Evolutionary conservation across 768 basidiomycete species (phyloP).

Genomic region (Suillus subluteus): DNA sequence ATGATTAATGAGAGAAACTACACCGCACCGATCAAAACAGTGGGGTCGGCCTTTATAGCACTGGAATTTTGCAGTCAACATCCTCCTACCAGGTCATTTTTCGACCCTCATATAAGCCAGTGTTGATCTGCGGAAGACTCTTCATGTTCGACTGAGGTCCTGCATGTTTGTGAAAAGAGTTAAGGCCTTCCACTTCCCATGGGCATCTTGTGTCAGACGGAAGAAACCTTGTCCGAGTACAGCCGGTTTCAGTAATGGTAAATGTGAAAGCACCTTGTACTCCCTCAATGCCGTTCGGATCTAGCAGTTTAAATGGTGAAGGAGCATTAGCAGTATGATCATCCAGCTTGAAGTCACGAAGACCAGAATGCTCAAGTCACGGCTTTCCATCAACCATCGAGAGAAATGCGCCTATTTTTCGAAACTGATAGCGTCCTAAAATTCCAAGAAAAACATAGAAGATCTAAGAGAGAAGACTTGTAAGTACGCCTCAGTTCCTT

Average conservation of each 20-base stretch:
- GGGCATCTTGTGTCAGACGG: slow-evolving; percentile 10
- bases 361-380: slow-evolving; percentile 1
- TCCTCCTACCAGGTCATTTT: background rate
- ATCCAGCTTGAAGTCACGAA: background rate
- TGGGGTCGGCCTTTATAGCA: slow-evolving; percentile 29
- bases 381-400: background rate
- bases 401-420: background rate
- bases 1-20: background rate
- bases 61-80: background rate
- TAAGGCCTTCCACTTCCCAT: slow-evolving; percentile 62
- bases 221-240: slow-evolving; percentile 34
- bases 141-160: slow-evolving; percentile 50
- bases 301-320: slow-evolving; percentile 82
- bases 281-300: slow-evolving; percentile 42
- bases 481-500: background rate
- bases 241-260: slow-evolving; percentile 73
- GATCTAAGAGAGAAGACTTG: background rate
- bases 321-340: slow-evolving; percentile 70
- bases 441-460: slow-evolving; percentile 4
- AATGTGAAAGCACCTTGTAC: slow-evolving; percentile 43
- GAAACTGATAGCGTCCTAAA: background rate
- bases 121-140: slow-evolving; percentile 42
- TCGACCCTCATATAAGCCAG: background rate
- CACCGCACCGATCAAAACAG: slow-evolving; percentile 40
- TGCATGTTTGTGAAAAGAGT: slow-evolving; percentile 60